These are phyloP conservation scores for Samsoniella hepiali DNA, from an alignment of 2,329 filamentous ascomycete genomes.

Conservation along the genomic window DNA sequence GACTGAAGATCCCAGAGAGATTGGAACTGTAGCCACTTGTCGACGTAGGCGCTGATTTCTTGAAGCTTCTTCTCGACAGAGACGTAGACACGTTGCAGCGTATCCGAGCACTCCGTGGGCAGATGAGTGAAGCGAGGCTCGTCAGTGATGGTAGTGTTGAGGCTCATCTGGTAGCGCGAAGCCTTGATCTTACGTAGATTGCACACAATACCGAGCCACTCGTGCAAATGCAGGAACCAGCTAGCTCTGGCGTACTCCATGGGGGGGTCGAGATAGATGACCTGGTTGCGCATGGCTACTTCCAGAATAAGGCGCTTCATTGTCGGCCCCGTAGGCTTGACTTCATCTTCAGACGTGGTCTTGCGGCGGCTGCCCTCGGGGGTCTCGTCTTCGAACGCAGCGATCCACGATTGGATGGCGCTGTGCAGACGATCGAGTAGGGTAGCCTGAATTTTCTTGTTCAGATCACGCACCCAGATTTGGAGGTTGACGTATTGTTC, in stretches of 20 bases:
- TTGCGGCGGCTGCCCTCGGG: slow-evolving; percentile 53
- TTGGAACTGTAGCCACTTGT: slow-evolving; percentile 98
- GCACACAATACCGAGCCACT: slow-evolving; percentile 91
- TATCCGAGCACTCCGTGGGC: slow-evolving; percentile 75
- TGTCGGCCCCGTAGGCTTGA: slow-evolving; percentile 54
- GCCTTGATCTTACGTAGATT: slow-evolving; percentile 93
- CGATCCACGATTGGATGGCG: slow-evolving; percentile 83
- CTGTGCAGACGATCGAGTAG: slow-evolving; percentile 78
- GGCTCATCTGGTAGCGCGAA: slow-evolving; percentile 86
- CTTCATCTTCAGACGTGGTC: slow-evolving; percentile 43
- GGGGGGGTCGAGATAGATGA: slow-evolving; percentile 93
- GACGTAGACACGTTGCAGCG: slow-evolving; percentile 75
- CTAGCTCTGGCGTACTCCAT: slow-evolving; percentile 86
- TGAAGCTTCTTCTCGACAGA: slow-evolving; percentile 79
- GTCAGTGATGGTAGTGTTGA: slow-evolving; percentile 63
- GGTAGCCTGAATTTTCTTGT: slow-evolving; percentile 76
- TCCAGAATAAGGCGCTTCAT: slow-evolving; percentile 80
- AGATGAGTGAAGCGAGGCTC: slow-evolving; percentile 78
- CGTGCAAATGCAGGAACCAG: slow-evolving; percentile 89
- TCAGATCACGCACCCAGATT: slow-evolving; percentile 86
- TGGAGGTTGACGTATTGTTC: slow-evolving; percentile 93
- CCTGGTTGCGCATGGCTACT: slow-evolving; percentile 95
- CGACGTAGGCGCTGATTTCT: slow-evolving; percentile 80
- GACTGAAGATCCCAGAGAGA: slow-evolving; percentile 97
- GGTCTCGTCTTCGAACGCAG: slow-evolving; percentile 69